A percentile compares a stretch with the other conserved stretches of the same genome.
These are phyloP conservation scores for Macrophomina pseudophaseolina DNA, from an alignment of 2,329 filamentous ascomycete genomes.

Conservation along the genomic window DNA sequence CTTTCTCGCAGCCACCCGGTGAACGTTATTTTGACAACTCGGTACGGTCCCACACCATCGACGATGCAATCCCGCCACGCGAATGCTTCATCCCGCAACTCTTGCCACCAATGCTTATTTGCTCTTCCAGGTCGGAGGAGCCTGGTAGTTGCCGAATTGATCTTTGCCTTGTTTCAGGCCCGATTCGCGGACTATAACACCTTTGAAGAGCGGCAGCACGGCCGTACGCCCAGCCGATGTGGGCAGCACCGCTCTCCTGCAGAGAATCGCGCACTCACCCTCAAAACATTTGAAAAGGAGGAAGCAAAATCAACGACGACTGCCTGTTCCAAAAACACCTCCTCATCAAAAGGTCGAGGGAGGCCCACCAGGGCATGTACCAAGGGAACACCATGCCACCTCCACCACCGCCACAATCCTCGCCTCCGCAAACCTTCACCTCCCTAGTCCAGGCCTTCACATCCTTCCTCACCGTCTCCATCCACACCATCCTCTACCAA, in stretches of 20 bases:
- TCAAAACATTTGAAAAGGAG: no score
- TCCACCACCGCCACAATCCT: conserved; percentile 11
- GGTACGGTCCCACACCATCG: background rate
- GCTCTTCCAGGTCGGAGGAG: background rate
- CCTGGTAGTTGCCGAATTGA: no score
- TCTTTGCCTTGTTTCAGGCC: no score
- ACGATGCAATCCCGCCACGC: background rate
- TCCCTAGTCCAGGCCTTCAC: conserved; percentile 72
- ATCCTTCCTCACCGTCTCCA: conserved; percentile 79
- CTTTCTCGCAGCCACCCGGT: conserved; percentile 4
- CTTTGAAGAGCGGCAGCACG: no score
- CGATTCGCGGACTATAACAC: no score
- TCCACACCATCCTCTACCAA: conserved; percentile 86
- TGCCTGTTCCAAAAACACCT: no score
- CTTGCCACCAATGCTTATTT: background rate
- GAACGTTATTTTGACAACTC: conserved; percentile 5
- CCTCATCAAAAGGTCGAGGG: no score
- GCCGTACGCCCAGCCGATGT: no score
- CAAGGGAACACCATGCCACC: background rate
- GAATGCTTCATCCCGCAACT: background rate
- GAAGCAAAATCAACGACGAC: no score
- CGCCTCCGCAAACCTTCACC: conserved; percentile 49
- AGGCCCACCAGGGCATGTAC: no score
- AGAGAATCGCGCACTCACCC: no score
- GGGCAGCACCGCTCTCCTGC: no score